Evolutionary conservation across 805 yeast genomes (phyloP), one percentile per base, ranked within the genome.

Genomic region (Grigorovia humatica): DNA sequence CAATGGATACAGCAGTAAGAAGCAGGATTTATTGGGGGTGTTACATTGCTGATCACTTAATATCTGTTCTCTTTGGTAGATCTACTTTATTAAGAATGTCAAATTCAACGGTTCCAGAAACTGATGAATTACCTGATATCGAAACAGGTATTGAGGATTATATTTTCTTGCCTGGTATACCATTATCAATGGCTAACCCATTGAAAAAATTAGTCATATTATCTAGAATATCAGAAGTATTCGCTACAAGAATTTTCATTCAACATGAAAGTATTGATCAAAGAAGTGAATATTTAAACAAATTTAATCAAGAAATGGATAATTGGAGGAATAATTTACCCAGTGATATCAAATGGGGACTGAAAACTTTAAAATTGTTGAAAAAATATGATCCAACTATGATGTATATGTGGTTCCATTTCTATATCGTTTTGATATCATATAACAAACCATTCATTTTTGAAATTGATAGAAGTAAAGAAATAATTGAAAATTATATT

Each of bases 11-110:
- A 41, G 77, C 75, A 45, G 79, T 80, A 44, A 69, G 83, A 56
- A 73, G 79, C 53, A 66, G 85, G 53, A 76, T 80, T 17, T 77
- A 76, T 59, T 80, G 85, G 85, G 84, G 84, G 7, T 73, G 79
- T 46, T 80, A 75, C 58, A 66, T 80, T 56, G 81, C 80, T 7
- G 85, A 80, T 61, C 83, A 78, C 59, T 73, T 80, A 56, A 76
- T 79, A 40, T 73, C 82, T 52, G 66, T 79, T 42, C 64, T 79
- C 18, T 68, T 79, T 49, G 84, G 84, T 4, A 64, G 83, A 50
- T 82, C 83, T 0, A 74, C 80, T 1, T 61, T 73, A 2, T 61
- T 80, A 47, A 74, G 79, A 56, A 60, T 75, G 49, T 70, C 75
- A n/a, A 81, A 80, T 56, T 77, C 83, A 1, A 73, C 82, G 2